A percentile compares a stretch with the other conserved stretches of the same genome.
phyloP scores from a whole-genome alignment of 257 asterid genomes.

The Solanum paucissectum region DNA sequence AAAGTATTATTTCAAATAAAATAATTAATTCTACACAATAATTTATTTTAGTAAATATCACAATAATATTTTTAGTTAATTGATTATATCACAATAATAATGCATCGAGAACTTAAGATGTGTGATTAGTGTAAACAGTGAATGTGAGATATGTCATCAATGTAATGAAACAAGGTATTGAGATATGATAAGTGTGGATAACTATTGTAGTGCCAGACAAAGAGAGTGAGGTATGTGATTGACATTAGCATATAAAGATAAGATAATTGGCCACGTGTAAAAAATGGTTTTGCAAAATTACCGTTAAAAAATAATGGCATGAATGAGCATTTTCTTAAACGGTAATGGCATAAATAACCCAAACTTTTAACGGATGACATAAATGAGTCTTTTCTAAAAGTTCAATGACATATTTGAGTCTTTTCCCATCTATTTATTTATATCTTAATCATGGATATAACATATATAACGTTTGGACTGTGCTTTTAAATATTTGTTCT shows the following conservation, averaged over 20 bases:
- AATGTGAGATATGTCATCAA: neutral
- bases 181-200: neutral
- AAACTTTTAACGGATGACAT: no score
- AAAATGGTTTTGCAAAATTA: no score
- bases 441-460: no score
- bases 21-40: no score
- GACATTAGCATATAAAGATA: no score
- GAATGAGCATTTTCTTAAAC: no score
- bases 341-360: no score
- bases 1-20: neutral
- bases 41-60: neutral
- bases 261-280: no score
- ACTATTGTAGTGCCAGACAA: neutral
- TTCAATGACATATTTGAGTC: no score
- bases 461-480: neutral
- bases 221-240: neutral
- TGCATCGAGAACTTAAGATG: neutral
- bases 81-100: neutral
- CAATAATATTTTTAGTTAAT: neutral
- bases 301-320: no score
- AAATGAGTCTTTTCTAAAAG: no score
- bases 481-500: neutral
- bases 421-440: no score
- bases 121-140: neutral
- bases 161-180: neutral